Conservation (phyloP, 1,284 basidiomycete species). For the Cryptococcus sp. region DNA sequence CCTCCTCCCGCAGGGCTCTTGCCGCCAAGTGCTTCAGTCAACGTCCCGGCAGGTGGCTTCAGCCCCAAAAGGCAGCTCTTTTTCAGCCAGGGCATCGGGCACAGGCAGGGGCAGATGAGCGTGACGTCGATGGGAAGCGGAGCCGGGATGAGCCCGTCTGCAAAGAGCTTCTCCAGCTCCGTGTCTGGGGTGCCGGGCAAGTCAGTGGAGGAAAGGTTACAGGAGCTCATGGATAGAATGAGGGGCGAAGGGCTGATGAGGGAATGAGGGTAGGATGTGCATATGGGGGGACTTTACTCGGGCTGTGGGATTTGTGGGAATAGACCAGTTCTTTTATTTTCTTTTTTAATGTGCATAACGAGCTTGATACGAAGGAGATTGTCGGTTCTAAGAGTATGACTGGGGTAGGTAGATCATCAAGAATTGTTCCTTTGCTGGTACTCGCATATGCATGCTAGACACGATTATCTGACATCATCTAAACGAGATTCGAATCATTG, state of each 20-base stretch:
- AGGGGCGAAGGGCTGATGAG: conserved; percentile 7
- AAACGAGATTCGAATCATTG: no score
- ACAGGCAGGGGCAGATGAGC: conserved; percentile 1
- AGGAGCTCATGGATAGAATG: conserved; percentile 43
- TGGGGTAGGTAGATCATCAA: no score
- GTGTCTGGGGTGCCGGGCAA: conserved; percentile 9
- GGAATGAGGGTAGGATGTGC: neutral
- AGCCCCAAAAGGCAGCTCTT: conserved; percentile 30
- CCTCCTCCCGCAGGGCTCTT: neutral
- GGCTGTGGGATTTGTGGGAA: no score
- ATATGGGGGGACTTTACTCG: no score
- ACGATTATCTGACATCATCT: no score
- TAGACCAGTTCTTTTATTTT: no score
- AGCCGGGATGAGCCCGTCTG: conserved; percentile 19
- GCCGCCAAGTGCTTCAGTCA: neutral
- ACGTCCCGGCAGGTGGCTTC: conserved; percentile 20
- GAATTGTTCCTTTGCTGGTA: no score
- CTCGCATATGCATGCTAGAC: no score
- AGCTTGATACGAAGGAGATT: neutral
- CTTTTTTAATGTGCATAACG: neutral
- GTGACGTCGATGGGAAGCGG: neutral
- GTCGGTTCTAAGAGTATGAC: no score
- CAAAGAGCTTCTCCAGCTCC: conserved; percentile 30
- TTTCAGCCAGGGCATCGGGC: conserved; percentile 6
- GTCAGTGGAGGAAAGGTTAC: conserved; percentile 42